phyloP scores from a whole-genome alignment of 2,329 filamentous ascomycete genomes.

The Cladosporium sp. region DNA sequence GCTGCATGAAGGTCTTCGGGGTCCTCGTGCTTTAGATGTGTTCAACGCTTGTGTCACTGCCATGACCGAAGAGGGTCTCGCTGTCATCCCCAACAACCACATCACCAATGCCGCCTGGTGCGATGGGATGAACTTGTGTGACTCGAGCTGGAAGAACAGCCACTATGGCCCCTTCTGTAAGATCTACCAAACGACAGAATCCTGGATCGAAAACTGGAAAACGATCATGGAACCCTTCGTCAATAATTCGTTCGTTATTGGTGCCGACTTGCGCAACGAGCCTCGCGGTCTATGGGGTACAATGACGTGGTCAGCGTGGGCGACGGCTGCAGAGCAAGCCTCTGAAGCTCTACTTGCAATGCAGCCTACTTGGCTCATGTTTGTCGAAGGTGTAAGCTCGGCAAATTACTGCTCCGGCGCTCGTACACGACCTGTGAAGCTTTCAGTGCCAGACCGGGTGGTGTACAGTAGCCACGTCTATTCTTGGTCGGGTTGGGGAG shows the following conservation, averaged over 20 bases:
- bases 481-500: constrained; percentile 68
- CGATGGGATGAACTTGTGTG: constrained; percentile 67
- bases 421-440: constrained; percentile 55
- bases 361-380: constrained; percentile 64
- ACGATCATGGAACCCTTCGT: constrained; percentile 61
- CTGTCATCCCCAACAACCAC: constrained; percentile 69
- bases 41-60: constrained; percentile 59
- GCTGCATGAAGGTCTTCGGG: constrained; percentile 29
- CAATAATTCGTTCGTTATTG: constrained; percentile 62
- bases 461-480: constrained; percentile 71
- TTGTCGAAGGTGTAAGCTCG: constrained; percentile 68
- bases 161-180: constrained; percentile 61
- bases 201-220: constrained; percentile 67
- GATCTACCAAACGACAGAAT: constrained; percentile 62
- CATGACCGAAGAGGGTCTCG: constrained; percentile 62
- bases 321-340: constrained; percentile 62
- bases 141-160: constrained; percentile 66
- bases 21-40: constrained; percentile 60
- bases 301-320: constrained; percentile 66
- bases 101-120: constrained; percentile 70
- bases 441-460: constrained; percentile 56
- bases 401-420: constrained; percentile 65
- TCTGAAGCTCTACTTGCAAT: constrained; percentile 61
- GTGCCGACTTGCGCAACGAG: constrained; percentile 68
- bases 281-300: constrained; percentile 69